A percentile compares a stretch with the other conserved stretches of the same genome.
phyloP scores from a whole-genome alignment of 192 early-diverging fungal species.

The Irineochytrium annulatum region DNA sequence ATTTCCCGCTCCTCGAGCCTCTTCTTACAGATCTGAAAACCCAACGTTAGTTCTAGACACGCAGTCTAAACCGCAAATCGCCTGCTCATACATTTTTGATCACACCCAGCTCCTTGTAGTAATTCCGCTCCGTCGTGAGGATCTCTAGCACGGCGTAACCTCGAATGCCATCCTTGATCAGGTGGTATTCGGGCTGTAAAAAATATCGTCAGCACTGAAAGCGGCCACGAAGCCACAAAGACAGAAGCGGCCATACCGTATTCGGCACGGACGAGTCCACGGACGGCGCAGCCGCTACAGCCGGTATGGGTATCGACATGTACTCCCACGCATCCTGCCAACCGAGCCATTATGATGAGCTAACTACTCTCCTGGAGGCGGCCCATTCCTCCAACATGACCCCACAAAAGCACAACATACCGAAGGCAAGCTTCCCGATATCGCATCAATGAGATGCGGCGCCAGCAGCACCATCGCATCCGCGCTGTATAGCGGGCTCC shows the following conservation, averaged over 20 bases:
- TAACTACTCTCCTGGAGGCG: too few relatives aligned
- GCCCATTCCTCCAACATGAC: too few relatives aligned
- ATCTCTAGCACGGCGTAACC: slow-evolving; percentile 43
- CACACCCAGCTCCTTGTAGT: slow-evolving; percentile 33
- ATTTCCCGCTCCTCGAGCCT: slow-evolving; percentile 29
- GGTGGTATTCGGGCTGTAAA: slow-evolving; percentile 1
- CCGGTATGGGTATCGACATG: slow-evolving; percentile 14
- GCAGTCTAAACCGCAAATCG: neutral
- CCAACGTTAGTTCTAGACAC: too few relatives aligned
- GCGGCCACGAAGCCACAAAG: neutral
- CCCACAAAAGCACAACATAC: slow-evolving; percentile 23
- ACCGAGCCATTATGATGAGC: too few relatives aligned
- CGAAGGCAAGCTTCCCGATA: slow-evolving; percentile 30
- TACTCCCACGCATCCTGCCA: slow-evolving; percentile 41
- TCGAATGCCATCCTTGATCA: slow-evolving; percentile 6
- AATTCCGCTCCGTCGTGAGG: slow-evolving; percentile 42
- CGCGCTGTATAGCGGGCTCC: slow-evolving; percentile 38
- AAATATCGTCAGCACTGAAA: neutral
- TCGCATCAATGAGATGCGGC: slow-evolving; percentile 46
- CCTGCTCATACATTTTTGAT: slow-evolving; percentile 30
- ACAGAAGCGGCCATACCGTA: neutral
- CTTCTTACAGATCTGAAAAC: slow-evolving; percentile 31
- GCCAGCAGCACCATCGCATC: slow-evolving; percentile 37
- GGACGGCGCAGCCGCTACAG: neutral
- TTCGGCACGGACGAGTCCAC: neutral